Conservation (phyloP, 352 stramenopile genomes). For the Phytopythium boreale region DNA sequence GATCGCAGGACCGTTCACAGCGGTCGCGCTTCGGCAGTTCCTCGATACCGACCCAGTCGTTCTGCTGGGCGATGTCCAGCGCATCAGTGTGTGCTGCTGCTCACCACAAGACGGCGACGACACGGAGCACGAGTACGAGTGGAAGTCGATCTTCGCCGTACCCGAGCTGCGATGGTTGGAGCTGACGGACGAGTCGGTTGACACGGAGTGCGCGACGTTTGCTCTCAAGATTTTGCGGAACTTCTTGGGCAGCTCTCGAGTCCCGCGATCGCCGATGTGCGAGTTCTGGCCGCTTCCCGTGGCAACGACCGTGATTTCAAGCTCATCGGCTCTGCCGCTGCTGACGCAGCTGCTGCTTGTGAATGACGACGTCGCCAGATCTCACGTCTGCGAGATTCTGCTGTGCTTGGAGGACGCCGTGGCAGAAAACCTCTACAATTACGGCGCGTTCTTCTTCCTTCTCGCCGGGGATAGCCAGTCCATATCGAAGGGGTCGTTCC, state of each 20-base stretch:
- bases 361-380: slow-evolving; percentile 41
- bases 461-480: slow-evolving; percentile 34
- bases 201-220: slow-evolving; percentile 39
- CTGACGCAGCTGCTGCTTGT: slow-evolving; percentile 70
- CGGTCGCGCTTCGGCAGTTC: slow-evolving; percentile 52
- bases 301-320: slow-evolving; percentile 55
- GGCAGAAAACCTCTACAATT: slow-evolving; percentile 51
- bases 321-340: slow-evolving; percentile 38
- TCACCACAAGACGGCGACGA: slow-evolving; percentile 34
- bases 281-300: slow-evolving; percentile 53
- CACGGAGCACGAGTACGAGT: slow-evolving; percentile 37
- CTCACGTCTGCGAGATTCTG: slow-evolving; percentile 63
- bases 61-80: slow-evolving; percentile 28
- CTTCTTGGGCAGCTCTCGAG: slow-evolving; percentile 54
- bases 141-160: slow-evolving; percentile 57
- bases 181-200: slow-evolving; percentile 57
- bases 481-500: slow-evolving; percentile 32
- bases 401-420: slow-evolving; percentile 42
- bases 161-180: slow-evolving; percentile 84
- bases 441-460: slow-evolving; percentile 75
- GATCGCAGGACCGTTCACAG: slow-evolving; percentile 46
- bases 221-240: slow-evolving; percentile 62
- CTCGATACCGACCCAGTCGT: slow-evolving; percentile 41
- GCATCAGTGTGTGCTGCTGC: slow-evolving; percentile 66
- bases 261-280: slow-evolving; percentile 12